These are phyloP conservation scores for Cinchona pubescens DNA, from an alignment of 257 asterid species.

Conservation along the genomic window DNA sequence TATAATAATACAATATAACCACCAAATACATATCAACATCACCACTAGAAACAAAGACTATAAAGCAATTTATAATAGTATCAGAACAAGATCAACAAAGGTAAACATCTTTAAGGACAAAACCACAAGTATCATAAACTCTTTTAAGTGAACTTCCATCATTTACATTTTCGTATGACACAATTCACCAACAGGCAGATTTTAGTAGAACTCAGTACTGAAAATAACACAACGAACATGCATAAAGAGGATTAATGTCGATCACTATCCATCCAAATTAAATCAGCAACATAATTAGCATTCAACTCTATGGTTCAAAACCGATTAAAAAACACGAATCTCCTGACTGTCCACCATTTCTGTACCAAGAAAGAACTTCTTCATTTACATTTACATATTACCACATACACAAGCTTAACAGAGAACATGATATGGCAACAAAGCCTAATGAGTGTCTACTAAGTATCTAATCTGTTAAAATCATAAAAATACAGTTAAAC, in stretches of 20 bases:
- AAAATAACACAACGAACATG: background rate
- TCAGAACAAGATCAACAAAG: background rate
- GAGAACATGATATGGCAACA: background rate
- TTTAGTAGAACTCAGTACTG: background rate
- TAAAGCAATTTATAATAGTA: background rate
- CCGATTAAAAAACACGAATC: background rate
- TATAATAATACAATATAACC: no score
- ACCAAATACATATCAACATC: no score
- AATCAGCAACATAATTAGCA: background rate
- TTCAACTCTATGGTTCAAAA: background rate
- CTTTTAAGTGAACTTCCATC: background rate
- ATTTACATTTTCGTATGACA: background rate
- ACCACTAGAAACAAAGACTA: background rate
- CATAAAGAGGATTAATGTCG: background rate
- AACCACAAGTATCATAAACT: background rate
- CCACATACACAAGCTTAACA: background rate
- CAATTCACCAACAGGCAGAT: background rate
- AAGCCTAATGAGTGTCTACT: no score
- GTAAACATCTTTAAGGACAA: background rate
- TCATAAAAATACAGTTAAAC: background rate
- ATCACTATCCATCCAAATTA: background rate
- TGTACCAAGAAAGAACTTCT: background rate
- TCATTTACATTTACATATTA: background rate
- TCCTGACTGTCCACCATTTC: background rate
- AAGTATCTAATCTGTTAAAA: background rate